Conservation (phyloP, 805 yeast species). For the Wickerhamiella siamensis region DNA sequence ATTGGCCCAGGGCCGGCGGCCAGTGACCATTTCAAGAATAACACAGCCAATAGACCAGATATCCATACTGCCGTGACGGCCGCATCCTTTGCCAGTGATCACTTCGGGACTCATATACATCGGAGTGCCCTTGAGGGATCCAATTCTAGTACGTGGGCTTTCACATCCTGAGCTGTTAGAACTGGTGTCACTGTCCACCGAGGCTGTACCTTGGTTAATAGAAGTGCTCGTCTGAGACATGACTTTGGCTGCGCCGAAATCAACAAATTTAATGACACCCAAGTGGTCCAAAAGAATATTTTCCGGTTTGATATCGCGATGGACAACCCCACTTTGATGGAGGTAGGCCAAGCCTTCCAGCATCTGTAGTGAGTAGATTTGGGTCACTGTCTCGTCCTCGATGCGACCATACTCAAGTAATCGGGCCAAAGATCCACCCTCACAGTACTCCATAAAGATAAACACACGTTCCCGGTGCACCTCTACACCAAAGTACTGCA, state of each 20-base stretch:
- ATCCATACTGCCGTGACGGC: constrained; percentile 52
- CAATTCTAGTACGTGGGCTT: constrained; percentile 8
- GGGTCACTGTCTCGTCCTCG: constrained; percentile 87
- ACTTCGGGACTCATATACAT: constrained; percentile 99
- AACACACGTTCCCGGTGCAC: constrained; percentile 92
- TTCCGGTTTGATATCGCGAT: constrained; percentile 92
- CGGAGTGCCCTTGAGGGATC: constrained; percentile 74
- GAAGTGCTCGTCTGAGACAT: constrained; percentile 28
- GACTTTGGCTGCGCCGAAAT: constrained; percentile 95
- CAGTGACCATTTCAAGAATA: constrained; percentile 91
- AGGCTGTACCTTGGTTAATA: constrained; percentile 20
- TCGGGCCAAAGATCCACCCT: constrained; percentile 81
- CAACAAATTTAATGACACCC: constrained; percentile 90
- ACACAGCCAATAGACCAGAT: constrained; percentile 98
- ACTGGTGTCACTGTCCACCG: constrained; percentile 18
- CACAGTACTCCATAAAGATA: constrained; percentile 95
- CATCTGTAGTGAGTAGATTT: constrained; percentile 80
- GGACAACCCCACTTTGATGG: constrained; percentile 91
- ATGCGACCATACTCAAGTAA: constrained; percentile 82
- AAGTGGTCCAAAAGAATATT: constrained; percentile 78
- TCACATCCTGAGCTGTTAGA: constrained; percentile 20
- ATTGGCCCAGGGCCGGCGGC: constrained; percentile 91
- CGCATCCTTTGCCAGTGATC: constrained; percentile 52
- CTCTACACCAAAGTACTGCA: constrained; percentile 92
- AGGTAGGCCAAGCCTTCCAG: constrained; percentile 89